Evolutionary conservation across 805 yeast genomes (phyloP).

Genomic region (Brettanomyces anomalus): DNA sequence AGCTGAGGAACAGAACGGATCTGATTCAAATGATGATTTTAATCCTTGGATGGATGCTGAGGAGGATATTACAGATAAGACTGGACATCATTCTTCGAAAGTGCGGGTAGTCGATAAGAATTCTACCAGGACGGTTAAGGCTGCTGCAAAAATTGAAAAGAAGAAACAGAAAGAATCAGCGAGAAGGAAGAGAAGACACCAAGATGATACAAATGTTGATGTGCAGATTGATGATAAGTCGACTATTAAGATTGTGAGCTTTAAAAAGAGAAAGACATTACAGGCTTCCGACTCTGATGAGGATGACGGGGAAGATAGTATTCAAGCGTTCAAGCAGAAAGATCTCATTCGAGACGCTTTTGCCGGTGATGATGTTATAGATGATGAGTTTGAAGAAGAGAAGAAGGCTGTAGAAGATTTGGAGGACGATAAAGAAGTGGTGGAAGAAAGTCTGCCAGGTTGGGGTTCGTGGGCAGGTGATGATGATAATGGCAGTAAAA

Average conservation of each 20-base stretch:
- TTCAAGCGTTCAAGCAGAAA: constrained; percentile 62
- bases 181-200: constrained; percentile 25
- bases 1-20: constrained; percentile 32
- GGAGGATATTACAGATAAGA: constrained; percentile 17
- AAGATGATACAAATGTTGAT: constrained; percentile 27
- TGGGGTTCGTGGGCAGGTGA: constrained; percentile 98
- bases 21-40: constrained; percentile 34
- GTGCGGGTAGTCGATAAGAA: constrained; percentile 38
- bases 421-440: constrained; percentile 75
- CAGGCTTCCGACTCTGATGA: constrained; percentile 13
- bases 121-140: constrained; percentile 41
- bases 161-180: constrained; percentile 13
- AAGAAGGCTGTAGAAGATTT: constrained; percentile 57
- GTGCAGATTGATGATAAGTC: constrained; percentile 40
- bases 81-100: constrained; percentile 28
- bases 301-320: constrained; percentile 35
- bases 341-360: constrained; percentile 85
- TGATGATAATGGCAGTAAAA: constrained; percentile 14
- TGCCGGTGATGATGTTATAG: constrained; percentile 92
- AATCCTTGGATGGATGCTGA: constrained; percentile 11
- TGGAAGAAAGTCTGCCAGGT: constrained; percentile 84
- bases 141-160: constrained; percentile 35
- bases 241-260: constrained; percentile 46
- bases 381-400: constrained; percentile 64
- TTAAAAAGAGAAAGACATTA: constrained; percentile 14